These are phyloP conservation scores for Penicillium flavigenum DNA, from an alignment of 495 filamentous ascomycete genomes.

Conservation along the genomic window DNA sequence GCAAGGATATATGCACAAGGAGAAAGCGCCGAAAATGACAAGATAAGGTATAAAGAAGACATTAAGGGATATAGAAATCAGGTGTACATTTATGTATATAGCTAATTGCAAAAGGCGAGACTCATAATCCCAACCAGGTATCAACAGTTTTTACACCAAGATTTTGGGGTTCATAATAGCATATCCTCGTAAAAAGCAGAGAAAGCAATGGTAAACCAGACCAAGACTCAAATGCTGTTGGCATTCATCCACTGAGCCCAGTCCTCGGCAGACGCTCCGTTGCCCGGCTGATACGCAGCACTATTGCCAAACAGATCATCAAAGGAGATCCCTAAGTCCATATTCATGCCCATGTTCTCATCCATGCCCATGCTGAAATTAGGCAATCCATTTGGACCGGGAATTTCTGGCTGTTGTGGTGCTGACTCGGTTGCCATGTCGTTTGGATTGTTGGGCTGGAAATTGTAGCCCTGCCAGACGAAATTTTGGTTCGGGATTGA, in stretches of 20 bases:
- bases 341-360: constrained; percentile 32
- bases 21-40: too few species aligned
- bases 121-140: constrained; percentile 20
- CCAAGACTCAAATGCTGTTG: constrained; percentile 9
- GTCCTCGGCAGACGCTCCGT: constrained; percentile 35
- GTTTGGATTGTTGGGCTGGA: constrained; percentile 29
- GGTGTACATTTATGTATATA: constrained; percentile 2
- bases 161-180: constrained; percentile 24
- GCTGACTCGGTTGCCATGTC: constrained; percentile 21
- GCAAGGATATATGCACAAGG: too few species aligned
- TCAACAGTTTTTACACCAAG: constrained; percentile 20
- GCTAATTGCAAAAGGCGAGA: not conserved
- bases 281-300: constrained; percentile 23
- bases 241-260: constrained; percentile 48
- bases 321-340: constrained; percentile 42
- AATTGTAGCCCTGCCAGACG: constrained; percentile 46
- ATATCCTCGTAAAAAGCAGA: constrained; percentile 24
- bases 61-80: too few species aligned
- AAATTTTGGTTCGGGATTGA: constrained; percentile 49
- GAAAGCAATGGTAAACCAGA: not conserved
- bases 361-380: constrained; percentile 36
- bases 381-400: constrained; percentile 22
- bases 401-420: constrained; percentile 22
- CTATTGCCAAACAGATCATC: constrained; percentile 47
- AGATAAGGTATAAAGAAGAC: too few species aligned